Evolutionary conservation across 768 basidiomycete genomes (phyloP).

Genomic region (Lactarius trivialis): DNA sequence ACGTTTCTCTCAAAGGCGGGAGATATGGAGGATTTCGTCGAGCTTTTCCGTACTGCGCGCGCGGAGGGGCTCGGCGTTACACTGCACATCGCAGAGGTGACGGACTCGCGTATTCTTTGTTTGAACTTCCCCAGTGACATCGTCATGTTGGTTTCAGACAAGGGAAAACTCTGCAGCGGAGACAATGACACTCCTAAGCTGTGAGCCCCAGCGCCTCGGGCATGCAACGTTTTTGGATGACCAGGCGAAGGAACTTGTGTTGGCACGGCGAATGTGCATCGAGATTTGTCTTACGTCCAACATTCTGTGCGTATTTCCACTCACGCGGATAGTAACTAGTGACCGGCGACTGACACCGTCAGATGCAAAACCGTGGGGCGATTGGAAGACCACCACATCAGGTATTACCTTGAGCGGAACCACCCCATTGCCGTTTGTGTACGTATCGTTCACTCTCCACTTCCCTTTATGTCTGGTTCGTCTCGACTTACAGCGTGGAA

Average conservation of each 20-base stretch:
- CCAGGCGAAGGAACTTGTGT: conserved; percentile 50
- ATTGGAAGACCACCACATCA: conserved; percentile 68
- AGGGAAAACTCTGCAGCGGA: conserved; percentile 46
- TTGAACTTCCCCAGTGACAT: background rate
- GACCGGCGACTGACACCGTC: background rate
- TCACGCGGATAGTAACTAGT: background rate
- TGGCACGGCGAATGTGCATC: conserved; percentile 50
- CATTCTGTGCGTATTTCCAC: conserved; percentile 43
- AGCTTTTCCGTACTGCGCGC: conserved; percentile 48
- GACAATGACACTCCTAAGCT: conserved; percentile 53
- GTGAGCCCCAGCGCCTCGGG: conserved; percentile 60
- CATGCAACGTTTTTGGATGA: conserved; percentile 77
- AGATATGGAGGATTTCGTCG: conserved; percentile 44
- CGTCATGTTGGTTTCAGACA: conserved; percentile 34
- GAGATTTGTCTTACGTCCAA: conserved; percentile 84
- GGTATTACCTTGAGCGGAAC: conserved; percentile 50
- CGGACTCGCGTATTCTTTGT: background rate
- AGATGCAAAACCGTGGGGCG: conserved; percentile 64
- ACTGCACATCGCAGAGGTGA: conserved; percentile 76
- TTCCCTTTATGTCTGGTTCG: conserved; percentile 1
- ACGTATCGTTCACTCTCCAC: conserved; percentile 26
- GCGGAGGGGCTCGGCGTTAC: conserved; percentile 64
- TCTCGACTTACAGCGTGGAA: conserved; percentile 8
- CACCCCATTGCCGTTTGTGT: conserved; percentile 79
- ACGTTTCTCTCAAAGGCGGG: conserved; percentile 37